Base-by-base conservation (phyloP, 1,139 yeast genomes). In the Yamadazyma atmosphaerica region DNA sequence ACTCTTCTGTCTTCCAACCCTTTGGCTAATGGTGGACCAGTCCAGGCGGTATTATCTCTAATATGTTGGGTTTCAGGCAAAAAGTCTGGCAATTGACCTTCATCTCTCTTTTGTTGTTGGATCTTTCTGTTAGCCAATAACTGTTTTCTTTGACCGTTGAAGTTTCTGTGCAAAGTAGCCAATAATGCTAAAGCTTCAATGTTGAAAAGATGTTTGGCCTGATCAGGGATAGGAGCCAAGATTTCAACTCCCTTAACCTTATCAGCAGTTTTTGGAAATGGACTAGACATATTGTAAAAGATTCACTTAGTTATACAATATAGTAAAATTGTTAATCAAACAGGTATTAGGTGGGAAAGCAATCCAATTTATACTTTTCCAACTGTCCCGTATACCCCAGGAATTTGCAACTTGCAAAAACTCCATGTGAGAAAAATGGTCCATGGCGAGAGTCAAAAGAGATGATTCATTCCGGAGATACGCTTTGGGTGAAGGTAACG, bases 1-100 rank as follows among this genome's bases (percentile, higher is more conserved):
- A 73, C 87, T 68, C 82, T 78, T 68, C 90, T 75, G 69, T 85
- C 94, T 50, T 75, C 79, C 47, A 85, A 74, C 32, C 92, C 90
- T 19, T 81, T 84, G 31, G 86, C 89, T 46, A 84, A 79, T 31
- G 82, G 69, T 28, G 92, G 87, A 30, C 92, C 92, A 46, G 81
- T 81, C 94, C 94, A 85, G 36, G 82, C 72, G 28, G 82, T 73
- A 58, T 85, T 88, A 32, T 83, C 79, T 60, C 94, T 76, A 56
- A 85, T 81, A 58, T 75, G 64, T 47, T 68, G 68, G 27, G 94
- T 85, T 59, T 83, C 88, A 17, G 87, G 86, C 43, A 83, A 65
- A 63, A 85, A 85, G 55, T 81, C 81, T 32, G 92, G 92, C 50
- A 83, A 68, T 49, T 71, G 70, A 34, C 94, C 94, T 22, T 66